phyloP scores from a whole-genome alignment of 2,329 filamentous ascomycete genomes.

The Metarhizium robertsii region DNA sequence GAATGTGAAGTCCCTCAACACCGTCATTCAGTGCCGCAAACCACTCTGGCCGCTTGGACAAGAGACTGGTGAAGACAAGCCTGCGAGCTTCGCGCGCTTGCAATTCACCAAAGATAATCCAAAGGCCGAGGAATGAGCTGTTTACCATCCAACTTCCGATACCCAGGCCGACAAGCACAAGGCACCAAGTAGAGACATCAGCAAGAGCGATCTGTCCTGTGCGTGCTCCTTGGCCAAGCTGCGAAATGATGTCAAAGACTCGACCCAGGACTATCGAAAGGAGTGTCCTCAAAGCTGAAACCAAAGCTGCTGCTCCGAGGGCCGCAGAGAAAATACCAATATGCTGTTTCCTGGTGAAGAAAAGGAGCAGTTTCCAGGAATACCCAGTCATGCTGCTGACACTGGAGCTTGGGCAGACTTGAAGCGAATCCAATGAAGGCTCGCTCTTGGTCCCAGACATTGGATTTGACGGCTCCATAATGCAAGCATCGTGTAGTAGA shows the following conservation, averaged over 20 bases:
- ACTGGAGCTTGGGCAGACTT: neutral
- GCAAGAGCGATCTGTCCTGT: conserved; percentile 40
- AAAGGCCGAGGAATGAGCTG: conserved; percentile 56
- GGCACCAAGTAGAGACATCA: conserved; percentile 48
- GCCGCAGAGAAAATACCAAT: conserved; percentile 43
- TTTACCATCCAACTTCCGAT: conserved; percentile 57
- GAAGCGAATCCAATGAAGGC: neutral
- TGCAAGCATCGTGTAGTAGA: neutral
- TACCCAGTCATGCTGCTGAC: neutral
- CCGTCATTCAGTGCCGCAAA: conserved; percentile 69
- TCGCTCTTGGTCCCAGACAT: neutral
- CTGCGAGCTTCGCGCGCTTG: conserved; percentile 61
- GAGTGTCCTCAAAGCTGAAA: conserved; percentile 54
- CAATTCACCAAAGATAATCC: conserved; percentile 72
- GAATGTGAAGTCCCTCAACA: conserved; percentile 58
- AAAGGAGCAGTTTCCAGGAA: conserved; percentile 49
- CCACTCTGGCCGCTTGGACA: conserved; percentile 72
- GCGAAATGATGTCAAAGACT: conserved; percentile 63
- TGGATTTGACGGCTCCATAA: neutral
- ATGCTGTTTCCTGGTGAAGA: conserved; percentile 60
- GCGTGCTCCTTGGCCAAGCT: conserved; percentile 49
- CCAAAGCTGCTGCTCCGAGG: conserved; percentile 43
- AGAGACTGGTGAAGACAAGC: conserved; percentile 55
- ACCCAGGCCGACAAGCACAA: conserved; percentile 56
- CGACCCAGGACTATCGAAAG: conserved; percentile 64